Evolutionary conservation across 176 grass and related monocot species (phyloP).

Genomic region (Juncus inflexus): DNA sequence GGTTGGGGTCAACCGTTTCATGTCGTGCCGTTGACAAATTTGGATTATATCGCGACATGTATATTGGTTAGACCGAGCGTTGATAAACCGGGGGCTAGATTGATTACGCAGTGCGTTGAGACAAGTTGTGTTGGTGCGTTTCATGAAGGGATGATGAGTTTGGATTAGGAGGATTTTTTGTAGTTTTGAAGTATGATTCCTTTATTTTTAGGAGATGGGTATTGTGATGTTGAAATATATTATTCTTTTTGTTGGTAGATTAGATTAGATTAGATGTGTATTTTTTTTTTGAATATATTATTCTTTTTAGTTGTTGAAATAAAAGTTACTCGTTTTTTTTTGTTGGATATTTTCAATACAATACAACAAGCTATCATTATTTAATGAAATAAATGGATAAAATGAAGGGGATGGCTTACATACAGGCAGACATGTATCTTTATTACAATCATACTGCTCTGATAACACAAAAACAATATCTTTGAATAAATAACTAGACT

Average conservation of each 20-base stretch:
- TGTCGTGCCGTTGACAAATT: constrained; percentile 82
- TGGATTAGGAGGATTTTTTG: constrained; percentile 36
- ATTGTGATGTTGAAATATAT: neutral
- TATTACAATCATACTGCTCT: too few species aligned
- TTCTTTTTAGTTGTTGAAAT: constrained; percentile 17
- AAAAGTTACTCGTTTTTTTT: neutral
- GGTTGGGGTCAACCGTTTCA: constrained; percentile 81
- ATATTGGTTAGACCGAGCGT: constrained; percentile 67
- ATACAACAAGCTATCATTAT: too few species aligned
- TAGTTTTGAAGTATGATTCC: neutral
- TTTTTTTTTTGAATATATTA: constrained; percentile 22
- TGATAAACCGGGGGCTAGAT: constrained; percentile 65
- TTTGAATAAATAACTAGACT: too few species aligned
- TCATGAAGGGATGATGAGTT: constrained; percentile 58
- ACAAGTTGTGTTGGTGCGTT: constrained; percentile 44
- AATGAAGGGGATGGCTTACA: too few species aligned
- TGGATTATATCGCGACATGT: constrained; percentile 90
- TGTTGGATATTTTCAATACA: too few species aligned
- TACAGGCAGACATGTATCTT: too few species aligned
- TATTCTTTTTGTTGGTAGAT: constrained; percentile 1
- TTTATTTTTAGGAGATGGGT: constrained; percentile 21
- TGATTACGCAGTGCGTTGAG: constrained; percentile 91
- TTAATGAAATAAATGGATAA: too few species aligned
- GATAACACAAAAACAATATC: too few species aligned
- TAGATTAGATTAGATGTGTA: constrained; percentile 23